phyloP scores from a whole-genome alignment of 768 basidiomycete genomes.

The Boletus reticuloceps region DNA sequence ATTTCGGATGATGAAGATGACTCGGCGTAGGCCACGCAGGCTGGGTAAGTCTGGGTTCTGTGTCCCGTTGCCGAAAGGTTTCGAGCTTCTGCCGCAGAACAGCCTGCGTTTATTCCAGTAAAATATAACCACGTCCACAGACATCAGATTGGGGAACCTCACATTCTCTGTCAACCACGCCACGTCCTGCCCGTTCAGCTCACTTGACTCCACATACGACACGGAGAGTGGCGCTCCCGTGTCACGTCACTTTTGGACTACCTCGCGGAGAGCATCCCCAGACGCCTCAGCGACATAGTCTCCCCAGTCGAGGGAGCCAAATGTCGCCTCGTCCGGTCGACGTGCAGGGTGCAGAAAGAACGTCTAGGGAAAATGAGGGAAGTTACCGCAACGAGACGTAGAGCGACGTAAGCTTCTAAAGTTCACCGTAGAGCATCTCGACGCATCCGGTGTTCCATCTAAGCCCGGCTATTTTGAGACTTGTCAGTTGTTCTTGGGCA shows the following conservation, averaged over 20 bases:
- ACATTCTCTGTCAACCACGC: too few relatives aligned
- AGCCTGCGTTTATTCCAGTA: too few relatives aligned
- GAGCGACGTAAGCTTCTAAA: too few relatives aligned
- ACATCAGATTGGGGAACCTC: too few relatives aligned
- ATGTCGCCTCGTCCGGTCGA: background rate
- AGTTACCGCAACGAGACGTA: conserved; percentile 2
- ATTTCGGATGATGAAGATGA: too few relatives aligned
- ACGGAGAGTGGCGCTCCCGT: background rate
- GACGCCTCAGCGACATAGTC: conserved; percentile 44
- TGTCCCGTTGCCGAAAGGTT: too few relatives aligned
- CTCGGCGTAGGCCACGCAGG: too few relatives aligned
- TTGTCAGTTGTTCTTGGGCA: conserved; percentile 34
- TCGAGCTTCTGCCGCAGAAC: too few relatives aligned
- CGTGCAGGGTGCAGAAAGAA: conserved; percentile 7
- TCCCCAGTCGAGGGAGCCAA: conserved; percentile 52
- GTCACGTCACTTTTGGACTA: background rate
- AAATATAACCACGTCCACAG: too few relatives aligned
- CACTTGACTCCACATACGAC: background rate
- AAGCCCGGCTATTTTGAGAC: conserved; percentile 47
- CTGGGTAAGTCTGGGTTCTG: too few relatives aligned
- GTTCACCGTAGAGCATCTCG: conserved; percentile 20
- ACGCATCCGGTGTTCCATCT: conserved; percentile 38
- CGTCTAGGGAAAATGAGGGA: conserved; percentile 3
- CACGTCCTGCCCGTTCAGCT: too few relatives aligned
- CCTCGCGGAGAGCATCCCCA: background rate